phyloP scores from a whole-genome alignment of 176 grass and related monocot genomes.

The Ampelocalamus luodianensis region DNA sequence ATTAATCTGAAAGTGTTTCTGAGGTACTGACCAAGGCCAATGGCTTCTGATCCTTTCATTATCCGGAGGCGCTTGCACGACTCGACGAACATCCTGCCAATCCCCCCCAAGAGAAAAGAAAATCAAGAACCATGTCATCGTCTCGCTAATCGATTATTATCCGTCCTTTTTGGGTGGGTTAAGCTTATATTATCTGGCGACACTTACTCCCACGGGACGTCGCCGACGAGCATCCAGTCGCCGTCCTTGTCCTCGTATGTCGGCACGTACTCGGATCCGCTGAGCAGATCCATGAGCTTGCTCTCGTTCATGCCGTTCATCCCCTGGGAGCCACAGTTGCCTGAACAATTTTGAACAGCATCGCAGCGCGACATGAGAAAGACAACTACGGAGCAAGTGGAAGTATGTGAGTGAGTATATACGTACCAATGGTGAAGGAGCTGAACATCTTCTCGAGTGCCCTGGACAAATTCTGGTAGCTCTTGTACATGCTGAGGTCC shows the following conservation, averaged over 20 bases:
- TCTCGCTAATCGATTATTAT: background rate
- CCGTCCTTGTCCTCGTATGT: conserved; percentile 99
- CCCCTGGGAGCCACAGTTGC: conserved; percentile 39
- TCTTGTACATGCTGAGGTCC: conserved; percentile 66
- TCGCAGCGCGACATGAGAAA: background rate
- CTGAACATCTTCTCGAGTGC: conserved; percentile 77
- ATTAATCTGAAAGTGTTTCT: background rate
- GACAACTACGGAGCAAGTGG: background rate
- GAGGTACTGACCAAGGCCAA: conserved; percentile 64
- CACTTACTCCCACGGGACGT: conserved; percentile 77
- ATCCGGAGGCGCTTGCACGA: conserved; percentile 86
- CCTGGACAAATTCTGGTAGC: conserved; percentile 77
- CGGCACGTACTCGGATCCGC: conserved; percentile 81
- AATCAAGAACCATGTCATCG: background rate
- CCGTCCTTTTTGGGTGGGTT: background rate
- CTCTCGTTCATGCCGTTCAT: conserved; percentile 48
- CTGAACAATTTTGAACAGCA: conserved; percentile 9
- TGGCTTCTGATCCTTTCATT: conserved; percentile 89
- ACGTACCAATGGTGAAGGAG: conserved; percentile 61
- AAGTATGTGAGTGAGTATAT: background rate
- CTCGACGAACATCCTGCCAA: conserved; percentile 79
- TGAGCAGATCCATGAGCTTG: conserved; percentile 49
- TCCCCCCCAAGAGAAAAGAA: background rate
- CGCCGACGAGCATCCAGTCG: conserved; percentile 99
- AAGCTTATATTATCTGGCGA: background rate